Evolutionary conservation across 192 early-diverging fungal genomes (phyloP).

Genomic region (Spizellomyces sp.): DNA sequence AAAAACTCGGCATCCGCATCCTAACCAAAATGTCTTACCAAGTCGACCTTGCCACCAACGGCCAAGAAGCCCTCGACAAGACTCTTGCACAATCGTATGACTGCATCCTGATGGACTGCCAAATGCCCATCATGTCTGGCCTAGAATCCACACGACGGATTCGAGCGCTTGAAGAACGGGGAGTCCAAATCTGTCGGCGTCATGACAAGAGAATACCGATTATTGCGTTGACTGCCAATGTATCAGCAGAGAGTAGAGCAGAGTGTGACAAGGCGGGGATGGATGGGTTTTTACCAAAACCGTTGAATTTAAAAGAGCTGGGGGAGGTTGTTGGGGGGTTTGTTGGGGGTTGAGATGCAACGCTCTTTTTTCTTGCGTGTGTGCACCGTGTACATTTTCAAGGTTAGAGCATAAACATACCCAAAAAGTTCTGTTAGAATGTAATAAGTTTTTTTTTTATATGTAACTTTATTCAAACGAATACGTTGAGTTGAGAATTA

Average conservation of each 20-base stretch:
- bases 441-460: too few relatives aligned
- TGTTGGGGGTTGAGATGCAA: not conserved
- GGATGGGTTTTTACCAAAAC: conserved; percentile 16
- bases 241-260: conserved; percentile 4
- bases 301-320: not conserved
- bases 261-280: conserved; percentile 17
- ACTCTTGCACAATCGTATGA: not conserved
- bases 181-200: not conserved
- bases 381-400: too few relatives aligned
- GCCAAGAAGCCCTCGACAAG: conserved; percentile 19
- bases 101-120: conserved; percentile 6
- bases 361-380: too few relatives aligned
- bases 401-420: too few relatives aligned
- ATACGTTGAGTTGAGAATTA: too few relatives aligned
- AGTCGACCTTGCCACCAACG: conserved; percentile 5
- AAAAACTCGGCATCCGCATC: conserved; percentile 17
- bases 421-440: too few relatives aligned
- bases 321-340: not conserved
- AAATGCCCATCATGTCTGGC: conserved; percentile 20
- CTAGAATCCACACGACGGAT: conserved; percentile 9
- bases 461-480: too few relatives aligned
- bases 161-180: not conserved
- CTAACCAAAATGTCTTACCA: conserved; percentile 1
- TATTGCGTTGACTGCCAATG: conserved; percentile 16
- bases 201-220: not conserved